Percentiles rank a stretch among this genome's conserved stretches.
These are phyloP conservation scores for Schrenkiella parvula DNA, from an alignment of 345 rosid genomes.

Conservation along the genomic window DNA sequence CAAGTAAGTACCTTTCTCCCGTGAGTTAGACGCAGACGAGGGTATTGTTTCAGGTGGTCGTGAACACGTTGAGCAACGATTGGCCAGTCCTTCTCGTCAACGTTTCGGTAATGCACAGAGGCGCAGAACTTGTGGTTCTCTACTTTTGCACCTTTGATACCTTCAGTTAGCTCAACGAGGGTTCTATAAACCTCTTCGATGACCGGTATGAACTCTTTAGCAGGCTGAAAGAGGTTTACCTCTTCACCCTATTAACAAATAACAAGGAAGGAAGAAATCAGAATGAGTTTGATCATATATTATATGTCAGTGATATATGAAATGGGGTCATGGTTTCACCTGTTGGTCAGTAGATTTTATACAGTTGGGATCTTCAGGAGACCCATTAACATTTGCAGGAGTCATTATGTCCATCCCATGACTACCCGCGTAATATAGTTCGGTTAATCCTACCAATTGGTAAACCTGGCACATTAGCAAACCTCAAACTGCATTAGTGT, in stretches of 20 bases:
- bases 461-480: conserved; percentile 52
- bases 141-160: conserved; percentile 72
- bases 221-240: conserved; percentile 92
- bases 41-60: conserved; percentile 69
- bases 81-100: conserved; percentile 88
- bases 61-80: conserved; percentile 76
- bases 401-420: conserved; percentile 99
- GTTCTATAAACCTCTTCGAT: conserved; percentile 84
- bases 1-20: conserved; percentile 90
- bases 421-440: conserved; percentile 97
- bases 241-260: conserved; percentile 56
- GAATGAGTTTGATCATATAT: background rate
- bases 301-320: background rate
- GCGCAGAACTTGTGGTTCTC: conserved; percentile 96
- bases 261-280: background rate
- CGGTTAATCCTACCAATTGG: conserved; percentile 83
- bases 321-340: conserved; percentile 36
- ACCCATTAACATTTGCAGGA: conserved; percentile 40
- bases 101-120: conserved; percentile 97
- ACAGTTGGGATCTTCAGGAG: conserved; percentile 45
- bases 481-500: conserved; percentile 3
- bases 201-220: conserved; percentile 80
- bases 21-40: conserved; percentile 76
- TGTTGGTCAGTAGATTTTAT: conserved; percentile 62
- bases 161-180: conserved; percentile 71